phyloP scores from a whole-genome alignment of 352 stramenopile species.

The Pythium sp. region DNA sequence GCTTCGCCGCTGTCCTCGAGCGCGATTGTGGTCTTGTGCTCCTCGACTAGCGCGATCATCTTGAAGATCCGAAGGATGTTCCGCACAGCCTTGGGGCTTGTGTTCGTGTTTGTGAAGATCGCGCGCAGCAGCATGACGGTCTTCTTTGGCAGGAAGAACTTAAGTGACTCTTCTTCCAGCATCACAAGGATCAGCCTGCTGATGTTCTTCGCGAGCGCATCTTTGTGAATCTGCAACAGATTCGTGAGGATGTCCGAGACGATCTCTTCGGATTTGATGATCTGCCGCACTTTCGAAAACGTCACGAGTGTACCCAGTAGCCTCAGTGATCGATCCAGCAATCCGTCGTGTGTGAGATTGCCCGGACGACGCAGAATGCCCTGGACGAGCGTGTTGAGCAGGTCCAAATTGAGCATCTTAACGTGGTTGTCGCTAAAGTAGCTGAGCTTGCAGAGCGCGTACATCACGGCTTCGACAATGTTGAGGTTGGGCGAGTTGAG shows the following conservation, averaged over 20 bases:
- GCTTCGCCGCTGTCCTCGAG: conserved; percentile 68
- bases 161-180: conserved; percentile 70
- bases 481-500: conserved; percentile 55
- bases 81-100: conserved; percentile 51
- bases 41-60: conserved; percentile 56
- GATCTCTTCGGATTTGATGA: conserved; percentile 67
- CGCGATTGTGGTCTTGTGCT: conserved; percentile 72
- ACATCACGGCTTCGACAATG: conserved; percentile 61
- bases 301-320: conserved; percentile 60
- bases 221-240: conserved; percentile 56
- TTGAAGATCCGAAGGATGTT: conserved; percentile 66
- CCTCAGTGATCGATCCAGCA: conserved; percentile 59
- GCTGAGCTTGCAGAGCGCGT: conserved; percentile 59
- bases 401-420: conserved; percentile 61
- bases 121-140: conserved; percentile 58
- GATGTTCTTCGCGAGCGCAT: conserved; percentile 57
- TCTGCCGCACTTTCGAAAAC: conserved; percentile 52
- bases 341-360: conserved; percentile 39
- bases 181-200: conserved; percentile 55
- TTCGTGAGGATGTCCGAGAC: conserved; percentile 65
- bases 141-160: conserved; percentile 82
- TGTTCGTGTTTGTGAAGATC: conserved; percentile 43
- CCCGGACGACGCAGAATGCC: conserved; percentile 36
- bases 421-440: conserved; percentile 62
- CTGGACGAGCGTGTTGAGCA: conserved; percentile 52